Base-by-base conservation (phyloP, 140 eudicot genomes). In the Bidens hawaiensis region DNA sequence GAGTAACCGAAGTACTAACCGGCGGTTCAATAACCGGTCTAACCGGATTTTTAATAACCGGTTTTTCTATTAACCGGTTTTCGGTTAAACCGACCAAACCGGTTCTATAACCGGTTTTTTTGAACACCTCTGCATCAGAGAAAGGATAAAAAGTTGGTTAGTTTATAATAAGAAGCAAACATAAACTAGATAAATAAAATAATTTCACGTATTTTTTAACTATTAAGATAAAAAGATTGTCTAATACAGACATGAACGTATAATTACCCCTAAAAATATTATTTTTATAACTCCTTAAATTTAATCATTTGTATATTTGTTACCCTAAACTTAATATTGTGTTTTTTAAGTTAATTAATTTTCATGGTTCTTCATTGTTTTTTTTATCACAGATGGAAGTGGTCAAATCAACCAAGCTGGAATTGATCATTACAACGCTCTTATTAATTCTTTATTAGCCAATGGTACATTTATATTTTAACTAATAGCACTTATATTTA, bases 381-480 rank as follows among this genome's bases (percentile, higher is more conserved):
- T 17, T 60, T 49, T 46, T 30, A 51, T 76, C 40, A 10, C 82
- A 87, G 96, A 85, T 80, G 98, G 98, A 59, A 80, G 74, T 24
- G 98, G 98, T 12, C 63, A 76, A 64, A 77, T 91, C 24, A 91
- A 87, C 66, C 95, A 82, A 55, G 89, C 95, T 17, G 98, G 98
- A 51, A 67, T 91, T 52, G 95, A 87, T 60, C 87, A 91, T 48
- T 87, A 91, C 86, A 84, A 85, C 59, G 77, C 76, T 40, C 67
- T 91, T 46, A 87, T 91, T 72, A 78, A 91, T 70, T 81, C 94
- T 28, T 76, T 91, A 64, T 69, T 91, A 48, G 85, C 85, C 60
- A 65, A 82, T 4, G 98, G 98, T 83, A 76, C 19, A 27, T 48
- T 6, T 9, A 15, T 18, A 46, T 15, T 46, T 7, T 4, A 16